Evolutionary conservation across 805 yeast species (phyloP).

Genomic region (Lipomyces yamadae): DNA sequence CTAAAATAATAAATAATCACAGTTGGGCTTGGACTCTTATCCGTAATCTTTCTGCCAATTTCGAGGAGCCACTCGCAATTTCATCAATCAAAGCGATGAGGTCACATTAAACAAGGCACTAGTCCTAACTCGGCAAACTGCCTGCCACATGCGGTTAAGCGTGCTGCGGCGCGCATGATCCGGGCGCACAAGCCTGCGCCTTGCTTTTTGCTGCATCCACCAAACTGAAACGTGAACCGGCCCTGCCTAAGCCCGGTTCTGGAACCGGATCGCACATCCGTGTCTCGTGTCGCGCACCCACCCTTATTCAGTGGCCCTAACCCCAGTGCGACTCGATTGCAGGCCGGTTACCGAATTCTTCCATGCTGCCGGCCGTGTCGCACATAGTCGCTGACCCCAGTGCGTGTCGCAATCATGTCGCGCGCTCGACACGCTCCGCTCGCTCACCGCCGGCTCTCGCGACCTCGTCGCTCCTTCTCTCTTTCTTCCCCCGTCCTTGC

Average conservation of each 20-base stretch:
- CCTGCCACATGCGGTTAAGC: conserved; percentile 62
- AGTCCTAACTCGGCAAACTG: conserved; percentile 69
- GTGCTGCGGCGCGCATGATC: neutral
- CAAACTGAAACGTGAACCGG: conserved; percentile 4
- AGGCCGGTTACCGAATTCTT: neutral
- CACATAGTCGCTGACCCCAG: no score
- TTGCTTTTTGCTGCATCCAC: neutral
- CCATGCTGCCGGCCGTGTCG: neutral
- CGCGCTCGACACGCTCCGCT: conserved; percentile 3
- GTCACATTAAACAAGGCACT: neutral
- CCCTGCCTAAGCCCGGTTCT: neutral
- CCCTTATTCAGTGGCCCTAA: neutral
- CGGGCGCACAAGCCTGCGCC: conserved; percentile 1
- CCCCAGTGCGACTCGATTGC: neutral
- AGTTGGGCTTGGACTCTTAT: neutral
- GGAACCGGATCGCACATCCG: neutral
- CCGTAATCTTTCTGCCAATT: neutral
- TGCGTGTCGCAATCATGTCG: neutral
- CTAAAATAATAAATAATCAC: no score
- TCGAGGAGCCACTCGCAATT: neutral
- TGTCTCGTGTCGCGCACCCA: neutral
- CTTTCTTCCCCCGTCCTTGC: neutral
- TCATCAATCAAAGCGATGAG: neutral
- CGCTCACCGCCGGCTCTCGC: conserved; percentile 16
- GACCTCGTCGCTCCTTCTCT: conserved; percentile 11